Percentiles rank a stretch among this genome's conserved stretches.
Evolutionary conservation across 2,329 filamentous ascomycete genomes (phyloP).

Genomic region (Monosporascus sp.): DNA sequence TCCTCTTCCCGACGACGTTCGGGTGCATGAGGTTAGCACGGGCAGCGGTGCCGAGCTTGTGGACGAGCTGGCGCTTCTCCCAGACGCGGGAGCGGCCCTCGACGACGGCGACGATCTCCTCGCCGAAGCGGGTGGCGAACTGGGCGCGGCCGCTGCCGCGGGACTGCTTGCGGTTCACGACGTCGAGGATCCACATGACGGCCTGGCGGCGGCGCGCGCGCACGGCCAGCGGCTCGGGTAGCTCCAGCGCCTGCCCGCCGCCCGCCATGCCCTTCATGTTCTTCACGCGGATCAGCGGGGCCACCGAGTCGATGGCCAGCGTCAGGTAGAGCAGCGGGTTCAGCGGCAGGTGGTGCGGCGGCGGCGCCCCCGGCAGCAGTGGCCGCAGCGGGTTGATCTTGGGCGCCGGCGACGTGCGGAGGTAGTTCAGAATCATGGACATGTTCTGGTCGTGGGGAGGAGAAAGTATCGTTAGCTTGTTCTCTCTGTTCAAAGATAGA

Average conservation of each 20-base stretch:
- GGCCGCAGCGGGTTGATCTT: conserved; percentile 65
- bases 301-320: conserved; percentile 86
- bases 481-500: too few relatives aligned
- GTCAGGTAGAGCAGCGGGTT: conserved; percentile 88
- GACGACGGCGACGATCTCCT: conserved; percentile 81
- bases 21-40: conserved; percentile 62
- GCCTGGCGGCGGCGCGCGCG: conserved; percentile 74
- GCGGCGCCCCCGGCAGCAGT: conserved; percentile 71
- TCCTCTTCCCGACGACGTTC: conserved; percentile 22
- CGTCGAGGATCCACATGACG: conserved; percentile 83
- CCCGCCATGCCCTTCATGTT: conserved; percentile 73
- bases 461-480: conserved; percentile 1
- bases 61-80: conserved; percentile 72
- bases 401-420: conserved; percentile 80
- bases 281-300: conserved; percentile 77
- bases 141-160: conserved; percentile 64
- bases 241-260: conserved; percentile 77
- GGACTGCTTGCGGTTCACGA: conserved; percentile 72
- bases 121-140: conserved; percentile 73
- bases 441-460: conserved; percentile 59
- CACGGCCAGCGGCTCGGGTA: conserved; percentile 70
- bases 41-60: conserved; percentile 74
- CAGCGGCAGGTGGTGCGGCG: conserved; percentile 73
- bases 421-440: conserved; percentile 72
- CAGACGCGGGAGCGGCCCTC: conserved; percentile 81